Evolutionary conservation across 2,329 filamentous ascomycete genomes (phyloP).

Genomic region (Penicillium brasilianum): DNA sequence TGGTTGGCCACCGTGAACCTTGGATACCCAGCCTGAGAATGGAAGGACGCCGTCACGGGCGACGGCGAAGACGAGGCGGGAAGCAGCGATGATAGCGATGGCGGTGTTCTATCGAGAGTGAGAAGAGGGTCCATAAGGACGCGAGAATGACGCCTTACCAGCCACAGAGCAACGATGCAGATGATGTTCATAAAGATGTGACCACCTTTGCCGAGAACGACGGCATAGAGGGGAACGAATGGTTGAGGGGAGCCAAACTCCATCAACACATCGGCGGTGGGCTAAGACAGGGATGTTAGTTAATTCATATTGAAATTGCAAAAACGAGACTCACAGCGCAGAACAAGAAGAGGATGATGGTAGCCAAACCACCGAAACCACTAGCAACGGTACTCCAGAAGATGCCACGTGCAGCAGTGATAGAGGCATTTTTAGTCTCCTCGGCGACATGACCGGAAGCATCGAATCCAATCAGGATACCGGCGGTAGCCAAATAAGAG

Average conservation of each 20-base stretch:
- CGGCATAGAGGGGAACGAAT: conserved; percentile 63
- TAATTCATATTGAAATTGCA: neutral
- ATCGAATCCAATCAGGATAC: conserved; percentile 66
- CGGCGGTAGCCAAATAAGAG: conserved; percentile 65
- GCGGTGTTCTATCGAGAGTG: conserved; percentile 57
- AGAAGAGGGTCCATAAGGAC: neutral
- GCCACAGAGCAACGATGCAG: conserved; percentile 38
- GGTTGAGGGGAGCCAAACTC: conserved; percentile 61
- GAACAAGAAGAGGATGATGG: conserved; percentile 65
- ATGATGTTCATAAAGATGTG: conserved; percentile 68
- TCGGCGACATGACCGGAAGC: conserved; percentile 66
- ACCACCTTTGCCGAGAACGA: conserved; percentile 60
- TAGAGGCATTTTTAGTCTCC: conserved; percentile 63
- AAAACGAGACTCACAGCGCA: conserved; percentile 46
- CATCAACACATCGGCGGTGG: conserved; percentile 59
- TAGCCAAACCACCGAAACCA: conserved; percentile 59
- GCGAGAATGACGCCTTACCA: conserved; percentile 18
- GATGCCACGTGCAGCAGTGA: conserved; percentile 63
- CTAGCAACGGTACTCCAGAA: conserved; percentile 65
- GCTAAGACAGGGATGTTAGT: conserved; percentile 41
- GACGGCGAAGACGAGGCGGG: conserved; percentile 66
- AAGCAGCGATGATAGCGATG: conserved; percentile 63
- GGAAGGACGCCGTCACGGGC: conserved; percentile 66
- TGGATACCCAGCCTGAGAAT: conserved; percentile 63
- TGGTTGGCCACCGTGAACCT: conserved; percentile 61